Evolutionary conservation across 2,329 filamentous ascomycete species (phyloP).

Genomic region (Hymenoscyphus infarciens): DNA sequence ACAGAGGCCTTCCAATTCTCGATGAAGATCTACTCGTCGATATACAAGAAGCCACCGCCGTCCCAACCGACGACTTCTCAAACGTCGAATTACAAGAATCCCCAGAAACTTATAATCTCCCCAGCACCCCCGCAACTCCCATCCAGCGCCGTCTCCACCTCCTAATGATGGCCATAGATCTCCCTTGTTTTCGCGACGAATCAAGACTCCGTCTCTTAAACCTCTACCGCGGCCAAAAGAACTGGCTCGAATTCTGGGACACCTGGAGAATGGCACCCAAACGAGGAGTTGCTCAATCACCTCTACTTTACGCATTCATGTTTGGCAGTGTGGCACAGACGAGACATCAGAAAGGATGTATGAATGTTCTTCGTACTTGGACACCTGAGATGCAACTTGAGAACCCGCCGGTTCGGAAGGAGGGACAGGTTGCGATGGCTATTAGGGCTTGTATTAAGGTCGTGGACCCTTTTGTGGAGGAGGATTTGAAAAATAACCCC

Average conservation of each 20-base stretch:
- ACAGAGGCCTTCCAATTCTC: constrained; percentile 40
- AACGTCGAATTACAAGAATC: constrained; percentile 33
- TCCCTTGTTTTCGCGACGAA: constrained; percentile 39
- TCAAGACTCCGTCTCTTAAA: constrained; percentile 43
- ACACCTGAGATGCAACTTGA: constrained; percentile 59
- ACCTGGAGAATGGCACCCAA: constrained; percentile 54
- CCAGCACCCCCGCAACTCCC: constrained; percentile 18
- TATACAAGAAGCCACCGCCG: constrained; percentile 26
- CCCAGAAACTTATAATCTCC: constrained; percentile 26
- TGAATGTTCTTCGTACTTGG: constrained; percentile 48
- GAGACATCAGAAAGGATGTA: constrained; percentile 42
- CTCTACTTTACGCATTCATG: constrained; percentile 52
- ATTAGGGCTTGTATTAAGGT: constrained; percentile 53
- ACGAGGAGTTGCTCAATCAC: constrained; percentile 46
- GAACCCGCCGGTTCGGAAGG: constrained; percentile 44
- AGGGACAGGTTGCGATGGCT: constrained; percentile 43
- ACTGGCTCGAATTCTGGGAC: constrained; percentile 59
- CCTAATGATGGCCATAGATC: constrained; percentile 46
- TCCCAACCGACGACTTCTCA: constrained; percentile 3
- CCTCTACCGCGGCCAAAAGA: constrained; percentile 43
- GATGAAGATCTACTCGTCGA: constrained; percentile 33
- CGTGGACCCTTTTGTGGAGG: constrained; percentile 45
- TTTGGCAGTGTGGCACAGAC: constrained; percentile 48
- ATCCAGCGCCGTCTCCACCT: constrained; percentile 37
- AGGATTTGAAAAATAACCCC: constrained; percentile 15